A percentile compares a stretch with the other conserved stretches of the same genome.
phyloP scores from a whole-genome alignment of 2,329 filamentous ascomycete genomes.

The Aspergillus fructus region DNA sequence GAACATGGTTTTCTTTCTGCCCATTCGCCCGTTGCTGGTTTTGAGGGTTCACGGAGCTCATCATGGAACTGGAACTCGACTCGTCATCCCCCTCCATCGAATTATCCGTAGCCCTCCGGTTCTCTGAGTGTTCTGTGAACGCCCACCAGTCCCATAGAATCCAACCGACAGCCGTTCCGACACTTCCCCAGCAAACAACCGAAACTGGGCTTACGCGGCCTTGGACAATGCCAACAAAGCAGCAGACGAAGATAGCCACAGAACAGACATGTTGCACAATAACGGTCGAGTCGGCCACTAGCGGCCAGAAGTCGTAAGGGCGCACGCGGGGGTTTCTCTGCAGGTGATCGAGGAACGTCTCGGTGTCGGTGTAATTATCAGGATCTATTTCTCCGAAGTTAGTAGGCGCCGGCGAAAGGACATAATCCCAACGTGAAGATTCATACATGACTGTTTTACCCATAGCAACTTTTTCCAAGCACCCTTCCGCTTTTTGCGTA shows the following conservation, averaged over 20 bases:
- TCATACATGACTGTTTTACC: constrained; percentile 91
- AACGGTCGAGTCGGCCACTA: constrained; percentile 91
- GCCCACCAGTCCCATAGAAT: constrained; percentile 90
- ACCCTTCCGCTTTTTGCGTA: constrained; percentile 67
- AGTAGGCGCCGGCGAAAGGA: not conserved
- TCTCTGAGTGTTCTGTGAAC: constrained; percentile 62
- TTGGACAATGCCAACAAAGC: constrained; percentile 86
- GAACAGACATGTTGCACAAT: constrained; percentile 97
- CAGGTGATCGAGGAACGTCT: constrained; percentile 92
- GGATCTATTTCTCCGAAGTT: constrained; percentile 59
- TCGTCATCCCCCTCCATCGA: constrained; percentile 36
- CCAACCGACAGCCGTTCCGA: constrained; percentile 84
- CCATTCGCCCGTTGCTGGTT: constrained; percentile 25
- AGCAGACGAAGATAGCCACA: constrained; percentile 90
- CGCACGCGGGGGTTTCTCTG: constrained; percentile 91
- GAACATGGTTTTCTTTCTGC: constrained; percentile 32
- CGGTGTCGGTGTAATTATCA: constrained; percentile 98
- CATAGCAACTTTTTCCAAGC: constrained; percentile 95
- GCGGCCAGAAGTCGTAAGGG: constrained; percentile 96
- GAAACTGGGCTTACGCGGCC: constrained; percentile 86
- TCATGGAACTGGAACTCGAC: constrained; percentile 41
- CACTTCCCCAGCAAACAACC: constrained; percentile 79
- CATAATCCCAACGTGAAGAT: not conserved
- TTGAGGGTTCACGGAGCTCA: constrained; percentile 30
- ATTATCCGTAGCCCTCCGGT: constrained; percentile 27